Evolutionary conservation across 208 protist genomes (phyloP).

Genomic region (Phytomonas sp.): DNA sequence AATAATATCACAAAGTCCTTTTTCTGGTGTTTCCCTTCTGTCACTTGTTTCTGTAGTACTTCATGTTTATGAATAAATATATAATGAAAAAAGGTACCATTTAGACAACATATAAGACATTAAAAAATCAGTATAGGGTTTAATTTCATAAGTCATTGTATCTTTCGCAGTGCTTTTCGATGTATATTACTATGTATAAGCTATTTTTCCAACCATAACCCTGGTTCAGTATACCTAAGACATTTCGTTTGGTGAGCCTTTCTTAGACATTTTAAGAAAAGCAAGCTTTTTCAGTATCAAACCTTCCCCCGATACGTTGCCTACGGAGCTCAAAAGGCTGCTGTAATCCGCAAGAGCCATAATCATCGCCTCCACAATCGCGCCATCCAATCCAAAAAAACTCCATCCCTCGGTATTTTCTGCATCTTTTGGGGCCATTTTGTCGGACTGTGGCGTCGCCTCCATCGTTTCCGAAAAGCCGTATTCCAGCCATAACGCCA

Average conservation of each 20-base stretch:
- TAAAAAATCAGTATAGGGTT: not conserved
- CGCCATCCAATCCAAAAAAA: not conserved
- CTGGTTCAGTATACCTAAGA: not conserved
- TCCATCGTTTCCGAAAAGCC: constrained; percentile 2
- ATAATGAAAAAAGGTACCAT: constrained; percentile 10
- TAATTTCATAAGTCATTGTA: not conserved
- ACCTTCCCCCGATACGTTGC: constrained; percentile 31
- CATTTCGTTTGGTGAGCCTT: not conserved
- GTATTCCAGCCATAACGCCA: constrained; percentile 31
- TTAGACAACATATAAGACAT: not conserved
- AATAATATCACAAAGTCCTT: not conserved
- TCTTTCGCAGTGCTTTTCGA: not conserved
- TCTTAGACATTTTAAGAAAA: constrained; percentile 25
- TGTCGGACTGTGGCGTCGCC: constrained; percentile 6
- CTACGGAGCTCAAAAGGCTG: constrained; percentile 48
- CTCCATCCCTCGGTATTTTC: not conserved
- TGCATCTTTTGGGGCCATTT: not conserved
- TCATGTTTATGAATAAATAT: not conserved
- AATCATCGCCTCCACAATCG: constrained; percentile 22
- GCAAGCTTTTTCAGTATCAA: constrained; percentile 33
- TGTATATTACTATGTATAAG: not conserved
- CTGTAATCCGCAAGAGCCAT: constrained; percentile 48
- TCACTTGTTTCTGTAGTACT: not conserved
- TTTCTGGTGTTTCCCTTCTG: not conserved
- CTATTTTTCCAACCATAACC: too few species aligned